Base-by-base conservation (phyloP, 1,284 basidiomycete species). In the Puccinia polysora region DNA sequence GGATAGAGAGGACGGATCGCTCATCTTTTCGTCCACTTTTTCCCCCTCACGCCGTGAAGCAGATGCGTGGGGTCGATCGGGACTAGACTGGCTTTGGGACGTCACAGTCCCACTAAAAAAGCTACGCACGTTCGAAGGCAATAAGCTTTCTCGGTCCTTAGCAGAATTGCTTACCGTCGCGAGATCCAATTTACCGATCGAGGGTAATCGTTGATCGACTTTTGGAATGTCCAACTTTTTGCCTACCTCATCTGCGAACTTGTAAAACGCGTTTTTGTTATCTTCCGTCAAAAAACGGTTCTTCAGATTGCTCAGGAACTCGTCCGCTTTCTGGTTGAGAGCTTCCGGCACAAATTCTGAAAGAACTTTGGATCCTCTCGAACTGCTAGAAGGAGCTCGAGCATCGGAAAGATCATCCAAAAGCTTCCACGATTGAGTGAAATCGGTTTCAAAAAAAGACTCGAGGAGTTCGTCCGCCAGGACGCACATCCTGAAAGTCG, bases 401-500 rank as follows among this genome's bases (percentile, higher is more conserved):
- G 81, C 78, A 43, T 80, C 79, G 52, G 81, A 79, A 4, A 82
- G 78, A 56, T 81, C 80, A 85, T 85, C 80, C 74, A 90, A 88
- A 25, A 97, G 84, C 75, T 86, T 85, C 86, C 96, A 97, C 1
- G 91, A 92, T 0, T 85, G 86, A 0, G 89, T 87, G 73, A 97
- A 83, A 78, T 96, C 94, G 0, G 87, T 85, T 76, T 92, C 91
- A 78, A 96, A 97, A 84, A 97, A 97, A 1, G 89, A 88, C 79
- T 97, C 94, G 12, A 97, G 84, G 23, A 97, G 84, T 79, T 96
- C 92, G 76, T 97, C 94, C 0, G 93, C 92, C 7, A 97, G 84
- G 3, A 97, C 89, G 52, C 96, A 93, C 93, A 97, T 97, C 14
- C 94, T 87, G 85, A 97, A 97, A 14, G 92, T 95, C 62, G 81